Evolutionary conservation across 768 basidiomycete species (phyloP).

Genomic region (Psilocybe sp.): DNA sequence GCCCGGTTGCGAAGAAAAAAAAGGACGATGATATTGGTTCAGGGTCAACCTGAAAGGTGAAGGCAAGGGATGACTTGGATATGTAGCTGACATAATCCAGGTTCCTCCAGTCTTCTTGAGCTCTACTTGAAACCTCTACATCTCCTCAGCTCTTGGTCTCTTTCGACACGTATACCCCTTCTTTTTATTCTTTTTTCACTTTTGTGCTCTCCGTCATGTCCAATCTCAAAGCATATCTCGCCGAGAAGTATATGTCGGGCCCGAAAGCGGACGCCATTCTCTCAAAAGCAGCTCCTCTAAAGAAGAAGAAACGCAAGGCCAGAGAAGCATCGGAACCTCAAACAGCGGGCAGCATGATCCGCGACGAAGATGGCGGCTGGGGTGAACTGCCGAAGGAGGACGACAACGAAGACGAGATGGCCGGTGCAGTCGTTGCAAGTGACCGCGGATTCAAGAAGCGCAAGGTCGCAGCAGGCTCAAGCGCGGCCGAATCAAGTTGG

Average conservation of each 20-base stretch:
- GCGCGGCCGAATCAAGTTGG: slow-evolving; percentile 57
- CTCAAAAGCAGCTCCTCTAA: slow-evolving; percentile 54
- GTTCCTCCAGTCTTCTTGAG: no score
- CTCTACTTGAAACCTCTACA: no score
- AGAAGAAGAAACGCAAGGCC: slow-evolving; percentile 79
- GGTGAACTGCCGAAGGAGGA: slow-evolving; percentile 41
- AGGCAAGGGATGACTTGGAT: no score
- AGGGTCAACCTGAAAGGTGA: no score
- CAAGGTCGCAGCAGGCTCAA: slow-evolving; percentile 28
- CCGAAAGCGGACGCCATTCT: slow-evolving; percentile 95
- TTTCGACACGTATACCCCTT: no score
- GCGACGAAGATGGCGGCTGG: slow-evolving; percentile 78
- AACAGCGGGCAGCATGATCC: slow-evolving; percentile 33
- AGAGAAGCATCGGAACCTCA: slow-evolving; percentile 19
- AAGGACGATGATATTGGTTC: no score
- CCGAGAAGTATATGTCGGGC: slow-evolving; percentile 94
- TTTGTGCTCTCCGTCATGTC: slow-evolving; percentile 29
- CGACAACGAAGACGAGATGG: slow-evolving; percentile 54
- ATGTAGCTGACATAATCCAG: no score
- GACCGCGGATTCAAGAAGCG: slow-evolving; percentile 83
- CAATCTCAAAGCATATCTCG: slow-evolving; percentile 78
- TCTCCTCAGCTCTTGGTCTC: no score
- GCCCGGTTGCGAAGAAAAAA: no score
- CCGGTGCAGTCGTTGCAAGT: slow-evolving; percentile 65
- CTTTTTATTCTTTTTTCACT: background rate